Base-by-base conservation (phyloP, 23 red algal genomes). In the Gracilaria caudata region DNA sequence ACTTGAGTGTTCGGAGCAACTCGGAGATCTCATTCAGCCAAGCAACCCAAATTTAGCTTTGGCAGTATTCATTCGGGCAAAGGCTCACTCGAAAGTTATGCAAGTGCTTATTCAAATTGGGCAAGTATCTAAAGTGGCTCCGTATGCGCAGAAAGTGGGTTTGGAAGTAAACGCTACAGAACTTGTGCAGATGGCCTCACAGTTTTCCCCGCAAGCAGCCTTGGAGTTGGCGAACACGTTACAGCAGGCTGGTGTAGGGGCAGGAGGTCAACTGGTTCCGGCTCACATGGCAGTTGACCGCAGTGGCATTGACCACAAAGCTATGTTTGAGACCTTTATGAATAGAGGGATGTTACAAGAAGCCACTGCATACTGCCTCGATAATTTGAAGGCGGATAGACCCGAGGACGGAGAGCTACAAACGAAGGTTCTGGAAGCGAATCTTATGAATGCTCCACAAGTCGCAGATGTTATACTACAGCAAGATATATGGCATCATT, bases 281-380 rank as follows among this genome's bases (percentile, higher is more conserved):
- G 90, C 90, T 26, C 81, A 86, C 45, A 86, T 84, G 65, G 82
- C 94, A 21, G 64, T 83, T 28, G 84, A 95, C 71, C 77, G 76
- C 25, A 86, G 78, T 83, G 86, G 82, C 13, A 89, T 88, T 82
- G 96, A 94, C 79, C 92, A 94, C 77, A 68, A 41, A 3, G 91
- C 91, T 2, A 94, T 99, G 82, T 94, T 94, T 78, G 92, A 99
- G 56, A 94, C 92, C n/a, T 99, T 99, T 77, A 88, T 96, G 90
- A 93, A 94, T 41, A 33, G 84, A 34, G 97, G 97, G 28, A 87
- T 99, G 84, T 64, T 99, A 55, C 90, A 95, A 58, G 97, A 99
- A 68, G 97, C 91, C 8, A 99, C 97, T 29, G 74, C 89, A 0
- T 99, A 99, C 64, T 92, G 93, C 38, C 58, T 99, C 23, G 97